A percentile compares a stretch with the other conserved stretches of the same genome.
Conservation (phyloP, 2,329 filamentous ascomycete genomes). For the Calonectria crousiana region DNA sequence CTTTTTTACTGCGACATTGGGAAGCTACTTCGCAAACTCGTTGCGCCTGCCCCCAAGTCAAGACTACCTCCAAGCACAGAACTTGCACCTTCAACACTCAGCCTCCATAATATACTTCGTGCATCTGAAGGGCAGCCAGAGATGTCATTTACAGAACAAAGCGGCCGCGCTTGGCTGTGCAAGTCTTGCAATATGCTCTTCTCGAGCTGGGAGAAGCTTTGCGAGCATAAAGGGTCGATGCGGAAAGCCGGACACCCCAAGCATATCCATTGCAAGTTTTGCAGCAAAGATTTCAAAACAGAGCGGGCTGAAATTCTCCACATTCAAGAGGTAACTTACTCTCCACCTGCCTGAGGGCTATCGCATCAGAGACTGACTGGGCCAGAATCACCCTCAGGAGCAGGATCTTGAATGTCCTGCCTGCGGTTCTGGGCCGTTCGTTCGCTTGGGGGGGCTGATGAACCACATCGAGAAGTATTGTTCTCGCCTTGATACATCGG, state of each 20-base stretch:
- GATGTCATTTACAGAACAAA: constrained; percentile 31
- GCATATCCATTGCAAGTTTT: constrained; percentile 55
- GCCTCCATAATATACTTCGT: background rate
- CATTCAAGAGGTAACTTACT: constrained; percentile 48
- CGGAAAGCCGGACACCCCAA: constrained; percentile 33
- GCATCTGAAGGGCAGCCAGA: background rate
- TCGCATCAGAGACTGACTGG: constrained; percentile 15
- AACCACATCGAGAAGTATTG: constrained; percentile 61
- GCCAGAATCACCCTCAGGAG: constrained; percentile 52
- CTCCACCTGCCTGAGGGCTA: background rate
- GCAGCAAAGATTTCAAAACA: constrained; percentile 52
- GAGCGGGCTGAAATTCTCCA: constrained; percentile 48
- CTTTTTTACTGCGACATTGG: background rate
- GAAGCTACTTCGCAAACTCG: background rate
- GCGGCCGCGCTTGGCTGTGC: constrained; percentile 41
- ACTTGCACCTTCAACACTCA: background rate
- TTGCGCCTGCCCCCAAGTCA: background rate
- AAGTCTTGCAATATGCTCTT: constrained; percentile 47
- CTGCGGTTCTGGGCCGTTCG: constrained; percentile 54
- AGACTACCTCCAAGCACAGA: background rate
- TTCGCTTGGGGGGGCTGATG: constrained; percentile 53
- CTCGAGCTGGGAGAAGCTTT: constrained; percentile 37
- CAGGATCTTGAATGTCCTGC: constrained; percentile 62
- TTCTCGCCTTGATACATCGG: constrained; percentile 45
- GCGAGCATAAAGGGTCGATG: constrained; percentile 48